Conservation (phyloP, 2,329 filamentous ascomycete genomes). For the Ceratocystiopsis brevicomis region DNA sequence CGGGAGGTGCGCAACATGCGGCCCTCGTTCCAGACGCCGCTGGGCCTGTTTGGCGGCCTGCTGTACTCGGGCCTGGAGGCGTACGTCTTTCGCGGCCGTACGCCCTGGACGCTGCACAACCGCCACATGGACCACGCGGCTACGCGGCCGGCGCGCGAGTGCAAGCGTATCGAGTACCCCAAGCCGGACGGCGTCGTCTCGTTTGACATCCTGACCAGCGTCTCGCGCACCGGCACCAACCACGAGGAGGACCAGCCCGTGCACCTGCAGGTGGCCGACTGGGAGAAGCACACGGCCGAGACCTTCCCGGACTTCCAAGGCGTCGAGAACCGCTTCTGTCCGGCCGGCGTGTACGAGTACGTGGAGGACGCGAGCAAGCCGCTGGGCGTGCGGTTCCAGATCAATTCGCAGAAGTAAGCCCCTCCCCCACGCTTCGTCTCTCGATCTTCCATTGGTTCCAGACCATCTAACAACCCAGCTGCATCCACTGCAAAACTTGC, state of each 20-base stretch:
- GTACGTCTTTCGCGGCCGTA: conserved; percentile 64
- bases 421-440: conserved; percentile 11
- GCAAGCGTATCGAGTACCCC: conserved; percentile 80
- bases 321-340: conserved; percentile 90
- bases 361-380: conserved; percentile 79
- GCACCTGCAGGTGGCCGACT: conserved; percentile 86
- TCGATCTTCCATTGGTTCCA: too few species aligned
- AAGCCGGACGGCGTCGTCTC: conserved; percentile 91
- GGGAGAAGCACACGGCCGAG: conserved; percentile 71
- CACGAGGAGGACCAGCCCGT: conserved; percentile 98
- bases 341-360: conserved; percentile 95
- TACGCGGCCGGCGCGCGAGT: conserved; percentile 64
- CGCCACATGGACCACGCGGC: conserved; percentile 56
- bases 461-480: conserved; percentile 31
- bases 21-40: conserved; percentile 73
- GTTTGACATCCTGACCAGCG: conserved; percentile 91
- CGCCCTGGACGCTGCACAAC: conserved; percentile 86
- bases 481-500: conserved; percentile 98
- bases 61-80: conserved; percentile 87
- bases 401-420: conserved; percentile 86
- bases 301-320: conserved; percentile 82
- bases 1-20: conserved; percentile 95
- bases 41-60: conserved; percentile 79
- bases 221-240: conserved; percentile 89
- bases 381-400: conserved; percentile 85